Percentiles rank a stretch among this genome's conserved stretches.
Conservation (phyloP, 129 eudicot species). For the Silybum marianum region DNA sequence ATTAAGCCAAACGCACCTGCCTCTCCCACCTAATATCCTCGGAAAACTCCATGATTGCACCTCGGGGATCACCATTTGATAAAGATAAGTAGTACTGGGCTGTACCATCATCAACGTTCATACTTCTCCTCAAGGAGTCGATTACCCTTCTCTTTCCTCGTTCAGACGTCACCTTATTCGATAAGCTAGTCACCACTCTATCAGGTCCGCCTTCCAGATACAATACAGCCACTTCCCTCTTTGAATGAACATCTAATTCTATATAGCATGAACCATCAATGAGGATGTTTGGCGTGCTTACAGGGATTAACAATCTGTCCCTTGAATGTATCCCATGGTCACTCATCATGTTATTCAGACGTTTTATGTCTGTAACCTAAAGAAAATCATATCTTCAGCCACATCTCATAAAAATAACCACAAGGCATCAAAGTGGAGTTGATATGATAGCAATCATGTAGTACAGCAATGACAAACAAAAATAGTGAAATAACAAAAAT, state of each 20-base stretch:
- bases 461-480: neutral
- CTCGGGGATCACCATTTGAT: slow-evolving; percentile 93
- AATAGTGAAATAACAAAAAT: too few species aligned
- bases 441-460: neutral
- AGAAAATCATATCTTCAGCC: neutral
- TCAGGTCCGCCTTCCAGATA: slow-evolving; percentile 88
- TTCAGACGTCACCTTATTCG: slow-evolving; percentile 51
- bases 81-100: slow-evolving; percentile 86
- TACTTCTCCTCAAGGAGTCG: slow-evolving; percentile 86
- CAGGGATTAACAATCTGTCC: slow-evolving; percentile 84
- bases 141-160: slow-evolving; percentile 66
- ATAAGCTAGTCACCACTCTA: slow-evolving; percentile 25
- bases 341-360: slow-evolving; percentile 98
- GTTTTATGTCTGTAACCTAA: slow-evolving; percentile 86
- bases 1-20: slow-evolving; percentile 46
- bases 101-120: slow-evolving; percentile 96
- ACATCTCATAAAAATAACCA: neutral
- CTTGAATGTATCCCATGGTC: slow-evolving; percentile 96
- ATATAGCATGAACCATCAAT: slow-evolving; percentile 78
- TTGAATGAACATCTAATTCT: slow-evolving; percentile 79
- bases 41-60: slow-evolving; percentile 78
- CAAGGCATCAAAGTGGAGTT: neutral
- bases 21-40: slow-evolving; percentile 94
- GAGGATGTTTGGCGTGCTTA: slow-evolving; percentile 67
- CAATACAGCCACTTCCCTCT: slow-evolving; percentile 96